A percentile compares a stretch with the other conserved stretches of the same genome.
Evolutionary conservation across 306 rosid genomes (phyloP).

Genomic region (Dalbergia cochinchinensis): DNA sequence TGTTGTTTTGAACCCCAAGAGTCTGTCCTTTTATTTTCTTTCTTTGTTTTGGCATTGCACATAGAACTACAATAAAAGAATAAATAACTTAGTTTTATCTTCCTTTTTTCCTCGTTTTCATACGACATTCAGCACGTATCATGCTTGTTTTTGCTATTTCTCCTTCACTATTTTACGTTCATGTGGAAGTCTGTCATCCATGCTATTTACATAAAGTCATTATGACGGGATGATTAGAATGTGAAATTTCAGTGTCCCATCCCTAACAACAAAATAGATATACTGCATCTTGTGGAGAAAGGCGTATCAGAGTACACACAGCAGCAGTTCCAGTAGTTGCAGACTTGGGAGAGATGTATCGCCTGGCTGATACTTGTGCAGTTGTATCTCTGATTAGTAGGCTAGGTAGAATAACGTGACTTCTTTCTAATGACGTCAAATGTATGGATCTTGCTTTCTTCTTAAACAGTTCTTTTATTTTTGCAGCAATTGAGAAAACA

Average conservation of each 20-base stretch:
- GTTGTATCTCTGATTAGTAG: constrained; percentile 79
- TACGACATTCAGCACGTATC: background rate
- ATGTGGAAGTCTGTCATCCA: background rate
- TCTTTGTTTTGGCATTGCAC: background rate
- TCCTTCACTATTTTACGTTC: constrained; percentile 16
- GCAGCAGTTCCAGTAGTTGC: constrained; percentile 91
- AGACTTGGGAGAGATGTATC: constrained; percentile 88
- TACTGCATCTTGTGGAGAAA: constrained; percentile 98
- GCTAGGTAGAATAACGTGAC: constrained; percentile 66
- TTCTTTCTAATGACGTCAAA: constrained; percentile 33
- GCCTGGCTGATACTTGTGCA: constrained; percentile 95
- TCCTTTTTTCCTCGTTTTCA: background rate
- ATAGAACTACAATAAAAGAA: background rate
- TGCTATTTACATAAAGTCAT: too few relatives aligned
- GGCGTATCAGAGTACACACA: constrained; percentile 97
- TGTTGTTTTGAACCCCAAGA: background rate
- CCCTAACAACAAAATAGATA: constrained; percentile 79
- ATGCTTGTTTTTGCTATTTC: constrained; percentile 37
- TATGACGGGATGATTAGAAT: constrained; percentile 7
- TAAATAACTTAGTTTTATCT: background rate
- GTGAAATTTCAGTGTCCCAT: constrained; percentile 30
- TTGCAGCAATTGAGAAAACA: constrained; percentile 94
- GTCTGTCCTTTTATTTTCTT: too few relatives aligned
- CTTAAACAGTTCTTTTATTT: constrained; percentile 43
- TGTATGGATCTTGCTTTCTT: constrained; percentile 44